Evolutionary conservation across 345 rosid genomes (phyloP), one percentile per base, ranked within the genome.

Genomic region (Murraya paniculata): DNA sequence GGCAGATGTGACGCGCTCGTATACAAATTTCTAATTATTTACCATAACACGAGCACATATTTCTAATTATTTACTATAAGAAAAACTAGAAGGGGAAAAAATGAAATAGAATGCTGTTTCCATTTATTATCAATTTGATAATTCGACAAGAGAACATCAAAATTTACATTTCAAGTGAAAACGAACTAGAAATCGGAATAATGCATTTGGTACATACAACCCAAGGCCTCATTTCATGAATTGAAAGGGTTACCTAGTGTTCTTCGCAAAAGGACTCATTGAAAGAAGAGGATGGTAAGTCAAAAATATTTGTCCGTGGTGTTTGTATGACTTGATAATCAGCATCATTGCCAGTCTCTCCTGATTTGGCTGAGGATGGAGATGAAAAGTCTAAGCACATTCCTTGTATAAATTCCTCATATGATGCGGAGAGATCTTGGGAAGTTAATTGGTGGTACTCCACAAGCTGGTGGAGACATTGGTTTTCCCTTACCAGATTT

Each of bases 401-500:
- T 75, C 94, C 97, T 35, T 82, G 85, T 18, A 89, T 64, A 25
- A 82, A 85, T 77, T 91, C 85, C 57, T 94, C 98, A 76, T 91
- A 91, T 0, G 98, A 92, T 24, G 86, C 89, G 60, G 99, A 88
- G 64, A 96, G 90, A 82, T 90, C 94, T 65, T 91, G 91, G 35
- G 98, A 87, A 59, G 97, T 90, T 68, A 90, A 74, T 74, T 90
- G 98, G 82, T 94, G 98, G 79, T 96, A 94, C 83, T 93, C 91
- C 4, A 91, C 98, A 72, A 92, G 86, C 76, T 92, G 94, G 72
- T 86, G 90, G 75, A 94, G 95, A 87, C 98, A 96, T 64, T 92
- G 94, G 80, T 96, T 96, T 72, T 96, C 99, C 80, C 98, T 87
- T 2, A 79, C 79, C 60, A 94, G 84, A 71, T 90, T 94, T 1